A percentile compares a stretch with the other conserved stretches of the same genome.
Evolutionary conservation across 768 basidiomycete genomes (phyloP).

Genomic region (Auricularia heimuer): DNA sequence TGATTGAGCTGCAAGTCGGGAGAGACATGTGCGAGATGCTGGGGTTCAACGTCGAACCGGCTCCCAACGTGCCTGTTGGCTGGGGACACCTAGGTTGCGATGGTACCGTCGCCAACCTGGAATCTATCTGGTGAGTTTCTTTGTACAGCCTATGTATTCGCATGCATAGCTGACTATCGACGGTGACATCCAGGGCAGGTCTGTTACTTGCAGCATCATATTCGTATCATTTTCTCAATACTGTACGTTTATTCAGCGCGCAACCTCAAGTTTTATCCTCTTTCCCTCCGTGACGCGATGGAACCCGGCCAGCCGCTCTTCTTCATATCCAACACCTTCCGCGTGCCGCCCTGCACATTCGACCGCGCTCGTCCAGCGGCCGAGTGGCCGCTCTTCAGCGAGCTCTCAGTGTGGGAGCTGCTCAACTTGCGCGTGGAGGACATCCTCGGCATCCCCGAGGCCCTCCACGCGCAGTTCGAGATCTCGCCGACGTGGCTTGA

Average conservation of each 20-base stretch:
- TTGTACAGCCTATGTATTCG: no score
- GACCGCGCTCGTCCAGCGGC: background rate
- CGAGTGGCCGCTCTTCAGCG: slow-evolving; percentile 14
- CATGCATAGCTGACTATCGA: no score
- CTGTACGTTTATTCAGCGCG: slow-evolving; percentile 23
- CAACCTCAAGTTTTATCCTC: slow-evolving; percentile 38
- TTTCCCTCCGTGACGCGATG: slow-evolving; percentile 29
- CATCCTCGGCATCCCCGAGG: slow-evolving; percentile 27
- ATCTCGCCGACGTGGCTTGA: slow-evolving; percentile 26
- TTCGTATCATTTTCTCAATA: background rate
- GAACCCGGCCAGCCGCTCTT: slow-evolving; percentile 16
- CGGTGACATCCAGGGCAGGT: background rate
- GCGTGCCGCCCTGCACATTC: slow-evolving; percentile 19
- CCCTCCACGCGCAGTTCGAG: slow-evolving; percentile 24
- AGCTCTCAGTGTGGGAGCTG: slow-evolving; percentile 30
- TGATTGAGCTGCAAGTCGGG: slow-evolving; percentile 31
- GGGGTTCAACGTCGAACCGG: slow-evolving; percentile 21
- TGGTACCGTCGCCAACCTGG: slow-evolving; percentile 37
- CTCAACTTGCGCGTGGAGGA: slow-evolving; percentile 28
- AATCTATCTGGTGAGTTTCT: slow-evolving; percentile 32
- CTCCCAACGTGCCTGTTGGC: slow-evolving; percentile 9
- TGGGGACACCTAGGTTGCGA: slow-evolving; percentile 39
- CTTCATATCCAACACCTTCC: slow-evolving; percentile 25
- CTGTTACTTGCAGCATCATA: background rate
- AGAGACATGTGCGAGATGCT: slow-evolving; percentile 32